phyloP scores from a whole-genome alignment of 139 green algal genomes.

The Asterochloris sp. region DNA sequence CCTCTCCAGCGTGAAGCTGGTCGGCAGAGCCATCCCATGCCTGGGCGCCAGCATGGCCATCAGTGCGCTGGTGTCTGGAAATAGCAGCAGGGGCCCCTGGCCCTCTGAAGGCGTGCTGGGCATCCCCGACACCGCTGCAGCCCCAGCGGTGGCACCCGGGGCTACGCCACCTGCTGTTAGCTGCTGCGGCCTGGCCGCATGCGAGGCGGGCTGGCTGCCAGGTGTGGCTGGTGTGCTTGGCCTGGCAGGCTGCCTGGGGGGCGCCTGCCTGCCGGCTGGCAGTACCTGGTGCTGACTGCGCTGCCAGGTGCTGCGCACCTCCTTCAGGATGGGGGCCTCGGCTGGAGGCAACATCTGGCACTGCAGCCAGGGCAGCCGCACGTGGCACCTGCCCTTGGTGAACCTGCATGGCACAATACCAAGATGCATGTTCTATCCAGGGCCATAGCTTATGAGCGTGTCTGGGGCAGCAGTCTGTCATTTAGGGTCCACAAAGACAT shows the following conservation, averaged over 20 bases:
- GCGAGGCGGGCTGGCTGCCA: neutral
- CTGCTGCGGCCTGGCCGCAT: neutral
- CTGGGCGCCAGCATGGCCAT: constrained; percentile 51
- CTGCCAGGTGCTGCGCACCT: constrained; percentile 4
- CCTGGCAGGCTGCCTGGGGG: neutral
- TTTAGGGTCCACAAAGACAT: no score
- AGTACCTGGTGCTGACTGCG: no score
- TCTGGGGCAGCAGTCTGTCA: no score
- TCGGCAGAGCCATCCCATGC: no score
- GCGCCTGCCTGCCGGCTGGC: neutral
- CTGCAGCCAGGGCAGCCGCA: constrained; percentile 56
- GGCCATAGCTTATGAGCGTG: no score
- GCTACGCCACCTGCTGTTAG: neutral
- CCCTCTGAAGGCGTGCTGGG: neutral
- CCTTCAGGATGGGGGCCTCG: constrained; percentile 18
- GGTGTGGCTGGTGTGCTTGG: no score
- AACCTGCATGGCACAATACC: neutral
- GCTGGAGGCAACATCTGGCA: constrained; percentile 28
- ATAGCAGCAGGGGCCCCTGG: constrained; percentile 63
- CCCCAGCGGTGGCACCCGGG: neutral
- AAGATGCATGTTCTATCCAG: no score
- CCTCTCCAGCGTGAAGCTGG: no score
- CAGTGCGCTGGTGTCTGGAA: constrained; percentile 71
- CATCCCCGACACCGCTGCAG: neutral
- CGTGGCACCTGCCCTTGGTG: constrained; percentile 14